These are phyloP conservation scores for Carex pumila DNA, from an alignment of 176 grass and related monocot species.

Conservation along the genomic window DNA sequence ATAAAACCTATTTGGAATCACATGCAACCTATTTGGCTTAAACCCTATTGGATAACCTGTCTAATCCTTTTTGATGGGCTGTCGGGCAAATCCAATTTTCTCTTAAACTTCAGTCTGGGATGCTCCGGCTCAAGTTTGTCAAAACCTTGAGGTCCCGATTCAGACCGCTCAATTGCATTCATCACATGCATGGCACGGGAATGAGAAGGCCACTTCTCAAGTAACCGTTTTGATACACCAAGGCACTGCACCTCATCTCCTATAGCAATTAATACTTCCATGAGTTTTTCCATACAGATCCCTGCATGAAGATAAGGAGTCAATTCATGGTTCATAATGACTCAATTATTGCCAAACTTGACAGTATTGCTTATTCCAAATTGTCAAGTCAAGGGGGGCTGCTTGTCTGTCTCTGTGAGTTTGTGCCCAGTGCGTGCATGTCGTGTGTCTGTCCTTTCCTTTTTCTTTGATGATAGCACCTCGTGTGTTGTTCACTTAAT, in stretches of 20 bases:
- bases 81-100: constrained; percentile 37
- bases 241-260: constrained; percentile 81
- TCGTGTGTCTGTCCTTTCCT: not conserved
- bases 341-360: not conserved
- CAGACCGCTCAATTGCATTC: constrained; percentile 62
- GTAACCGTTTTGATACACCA: constrained; percentile 70
- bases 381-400: not conserved
- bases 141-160: constrained; percentile 57
- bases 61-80: constrained; percentile 9
- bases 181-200: constrained; percentile 83
- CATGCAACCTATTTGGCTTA: not conserved
- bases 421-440: not conserved
- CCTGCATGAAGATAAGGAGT: constrained; percentile 27
- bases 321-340: not conserved
- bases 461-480: not conserved
- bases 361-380: not conserved
- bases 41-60: not conserved
- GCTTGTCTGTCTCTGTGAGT: not conserved
- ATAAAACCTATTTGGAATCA: not conserved
- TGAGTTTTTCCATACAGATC: constrained; percentile 96
- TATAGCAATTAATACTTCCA: constrained; percentile 92
- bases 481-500: not conserved
- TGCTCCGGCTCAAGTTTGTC: constrained; percentile 82
- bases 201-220: constrained; percentile 95
- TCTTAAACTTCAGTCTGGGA: constrained; percentile 82